These are phyloP conservation scores for Erigeron canadensis DNA, from an alignment of 129 eudicot species.

Conservation along the genomic window DNA sequence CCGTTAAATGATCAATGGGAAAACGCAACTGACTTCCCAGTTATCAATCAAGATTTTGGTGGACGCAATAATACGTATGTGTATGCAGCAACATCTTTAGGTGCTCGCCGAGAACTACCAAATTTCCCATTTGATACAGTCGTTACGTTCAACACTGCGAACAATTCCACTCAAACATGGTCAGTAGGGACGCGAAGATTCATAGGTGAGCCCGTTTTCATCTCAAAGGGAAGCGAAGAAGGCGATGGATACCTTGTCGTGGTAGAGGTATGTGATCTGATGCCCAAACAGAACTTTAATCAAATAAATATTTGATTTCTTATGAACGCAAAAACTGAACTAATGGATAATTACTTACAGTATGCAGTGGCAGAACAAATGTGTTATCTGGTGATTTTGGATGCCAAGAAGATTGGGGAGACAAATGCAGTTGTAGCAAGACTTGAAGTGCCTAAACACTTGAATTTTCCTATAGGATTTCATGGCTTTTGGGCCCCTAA, in stretches of 20 bases:
- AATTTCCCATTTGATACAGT: slow-evolving; percentile 88
- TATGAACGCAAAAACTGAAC: neutral
- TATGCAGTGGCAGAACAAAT: slow-evolving; percentile 74
- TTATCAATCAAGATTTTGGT: slow-evolving; percentile 52
- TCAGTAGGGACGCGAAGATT: slow-evolving; percentile 59
- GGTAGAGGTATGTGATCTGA: slow-evolving; percentile 59
- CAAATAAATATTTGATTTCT: neutral
- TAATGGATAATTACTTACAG: slow-evolving; percentile 38
- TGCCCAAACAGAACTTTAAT: neutral
- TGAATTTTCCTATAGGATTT: slow-evolving; percentile 89
- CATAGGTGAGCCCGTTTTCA: slow-evolving; percentile 87
- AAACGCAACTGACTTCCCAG: slow-evolving; percentile 73
- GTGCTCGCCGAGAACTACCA: slow-evolving; percentile 57
- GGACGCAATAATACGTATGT: slow-evolving; percentile 57
- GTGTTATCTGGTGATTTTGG: slow-evolving; percentile 69
- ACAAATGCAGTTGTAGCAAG: slow-evolving; percentile 66
- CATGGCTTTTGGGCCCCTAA: slow-evolving; percentile 85
- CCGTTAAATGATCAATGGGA: slow-evolving; percentile 51
- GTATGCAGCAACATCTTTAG: slow-evolving; percentile 78
- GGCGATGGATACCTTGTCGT: slow-evolving; percentile 92
- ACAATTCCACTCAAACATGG: slow-evolving; percentile 53
- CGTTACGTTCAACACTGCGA: slow-evolving; percentile 51
- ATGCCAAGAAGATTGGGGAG: slow-evolving; percentile 61
- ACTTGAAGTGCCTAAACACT: slow-evolving; percentile 70
- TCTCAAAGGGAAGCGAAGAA: slow-evolving; percentile 57